A percentile compares a stretch with the other conserved stretches of the same genome.
Conservation (phyloP, 2,329 filamentous ascomycete species). For the Alternaria metachromatica region DNA sequence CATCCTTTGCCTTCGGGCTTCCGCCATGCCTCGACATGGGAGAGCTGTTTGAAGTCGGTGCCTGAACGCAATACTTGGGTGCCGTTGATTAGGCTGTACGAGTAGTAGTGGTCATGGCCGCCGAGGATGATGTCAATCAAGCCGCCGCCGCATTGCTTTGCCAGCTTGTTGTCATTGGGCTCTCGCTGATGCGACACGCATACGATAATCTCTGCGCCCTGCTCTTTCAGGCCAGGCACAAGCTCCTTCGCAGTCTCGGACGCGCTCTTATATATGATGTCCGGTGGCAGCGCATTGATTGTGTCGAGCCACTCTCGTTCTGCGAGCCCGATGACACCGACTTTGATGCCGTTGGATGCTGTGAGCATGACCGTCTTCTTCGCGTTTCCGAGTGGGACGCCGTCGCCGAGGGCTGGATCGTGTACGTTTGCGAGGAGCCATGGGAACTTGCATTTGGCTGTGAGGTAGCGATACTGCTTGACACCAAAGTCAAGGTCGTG, state of each 20-base stretch:
- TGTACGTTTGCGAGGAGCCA: conserved; percentile 91
- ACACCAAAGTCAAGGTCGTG: conserved; percentile 94
- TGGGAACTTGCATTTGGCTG: conserved; percentile 78
- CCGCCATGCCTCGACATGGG: conserved; percentile 80
- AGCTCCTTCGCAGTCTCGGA: conserved; percentile 77
- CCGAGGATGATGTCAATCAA: conserved; percentile 85
- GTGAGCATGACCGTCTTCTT: conserved; percentile 78
- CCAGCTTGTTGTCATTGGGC: conserved; percentile 87
- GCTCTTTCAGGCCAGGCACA: conserved; percentile 72
- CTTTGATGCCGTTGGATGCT: conserved; percentile 81
- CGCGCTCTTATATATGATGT: conserved; percentile 82
- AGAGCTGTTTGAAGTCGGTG: conserved; percentile 90
- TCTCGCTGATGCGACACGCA: conserved; percentile 86
- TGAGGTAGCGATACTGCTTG: conserved; percentile 75
- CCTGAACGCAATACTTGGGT: conserved; percentile 87
- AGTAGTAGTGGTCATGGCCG: conserved; percentile 90
- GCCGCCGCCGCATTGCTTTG: conserved; percentile 71
- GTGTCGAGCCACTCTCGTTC: conserved; percentile 90
- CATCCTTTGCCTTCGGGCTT: conserved; percentile 64
- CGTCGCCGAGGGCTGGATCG: conserved; percentile 79
- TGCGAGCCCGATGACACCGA: conserved; percentile 84
- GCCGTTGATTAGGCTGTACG: conserved; percentile 76
- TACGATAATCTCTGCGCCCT: conserved; percentile 83
- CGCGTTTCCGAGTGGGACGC: conserved; percentile 77
- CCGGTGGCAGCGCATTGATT: conserved; percentile 83